These are phyloP conservation scores for Climacium dendroides DNA, from an alignment of 225 moss, liverwort and hornwort genomes.

Conservation along the genomic window DNA sequence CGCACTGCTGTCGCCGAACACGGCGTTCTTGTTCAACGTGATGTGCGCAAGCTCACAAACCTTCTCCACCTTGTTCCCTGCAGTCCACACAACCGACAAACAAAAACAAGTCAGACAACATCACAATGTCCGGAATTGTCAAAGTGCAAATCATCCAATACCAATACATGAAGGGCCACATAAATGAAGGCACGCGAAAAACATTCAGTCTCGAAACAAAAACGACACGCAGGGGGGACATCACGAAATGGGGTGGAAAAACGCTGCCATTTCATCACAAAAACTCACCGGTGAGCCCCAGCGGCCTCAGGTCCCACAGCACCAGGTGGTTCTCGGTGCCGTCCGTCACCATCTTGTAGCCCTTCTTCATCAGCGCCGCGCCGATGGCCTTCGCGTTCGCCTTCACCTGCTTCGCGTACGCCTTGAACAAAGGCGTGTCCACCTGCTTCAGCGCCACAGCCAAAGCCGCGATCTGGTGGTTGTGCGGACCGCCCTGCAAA, in stretches of 20 bases:
- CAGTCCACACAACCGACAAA: neutral
- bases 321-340: conserved; percentile 92
- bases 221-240: neutral
- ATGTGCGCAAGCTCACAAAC: conserved; percentile 40
- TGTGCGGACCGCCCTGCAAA: conserved; percentile 93
- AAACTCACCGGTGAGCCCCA: conserved; percentile 69
- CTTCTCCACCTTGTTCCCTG: conserved; percentile 93
- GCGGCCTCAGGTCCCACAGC: conserved; percentile 78
- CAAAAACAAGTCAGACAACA: neutral
- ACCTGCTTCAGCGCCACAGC: conserved; percentile 91
- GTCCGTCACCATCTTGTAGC: conserved; percentile 74
- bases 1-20: conserved; percentile 94
- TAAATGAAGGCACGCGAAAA: neutral
- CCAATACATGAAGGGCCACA: neutral
- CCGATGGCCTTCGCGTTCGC: conserved; percentile 77
- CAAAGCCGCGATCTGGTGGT: conserved; percentile 84
- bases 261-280: too few relatives aligned
- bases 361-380: conserved; percentile 63
- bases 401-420: conserved; percentile 83
- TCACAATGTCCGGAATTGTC: neutral
- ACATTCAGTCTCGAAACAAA: neutral
- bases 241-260: neutral
- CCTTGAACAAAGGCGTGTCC: conserved; percentile 74
- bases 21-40: conserved; percentile 75
- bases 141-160: neutral